Percentiles rank a stretch among this genome's conserved stretches.
phyloP scores from a whole-genome alignment of 2,329 filamentous ascomycete species.

The Hymenoscyphus linearis region DNA sequence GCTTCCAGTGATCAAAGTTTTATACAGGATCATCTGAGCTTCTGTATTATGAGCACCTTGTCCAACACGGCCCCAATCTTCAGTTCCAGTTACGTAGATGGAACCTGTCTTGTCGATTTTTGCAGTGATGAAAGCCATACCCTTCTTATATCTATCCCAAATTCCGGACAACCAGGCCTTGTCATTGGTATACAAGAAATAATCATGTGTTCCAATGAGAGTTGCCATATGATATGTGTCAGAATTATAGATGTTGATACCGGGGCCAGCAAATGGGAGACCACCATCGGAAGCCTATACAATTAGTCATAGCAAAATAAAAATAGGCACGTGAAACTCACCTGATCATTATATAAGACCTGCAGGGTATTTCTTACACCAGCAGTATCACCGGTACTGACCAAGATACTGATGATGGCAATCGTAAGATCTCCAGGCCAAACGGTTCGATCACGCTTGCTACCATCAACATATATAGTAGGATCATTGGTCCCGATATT shows the following conservation, averaged over 20 bases:
- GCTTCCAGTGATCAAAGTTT: conserved; percentile 43
- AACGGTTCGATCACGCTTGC: conserved; percentile 53
- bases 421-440: conserved; percentile 60
- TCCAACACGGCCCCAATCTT: conserved; percentile 28
- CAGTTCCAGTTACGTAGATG: conserved; percentile 24
- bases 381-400: conserved; percentile 49
- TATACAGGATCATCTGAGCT: conserved; percentile 34
- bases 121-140: conserved; percentile 40
- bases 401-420: conserved; percentile 47
- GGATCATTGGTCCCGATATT: conserved; percentile 30
- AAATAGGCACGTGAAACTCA: background rate
- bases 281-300: conserved; percentile 34
- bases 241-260: conserved; percentile 34
- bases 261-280: conserved; percentile 46
- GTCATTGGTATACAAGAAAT: conserved; percentile 51
- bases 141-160: conserved; percentile 44
- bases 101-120: conserved; percentile 38
- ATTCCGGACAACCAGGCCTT: conserved; percentile 40
- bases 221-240: conserved; percentile 56
- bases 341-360: conserved; percentile 37
- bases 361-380: conserved; percentile 46
- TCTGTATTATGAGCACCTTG: conserved; percentile 30
- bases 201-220: conserved; percentile 54
- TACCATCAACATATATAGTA: conserved; percentile 43
- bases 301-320: conserved; percentile 1